A percentile compares a stretch with the other conserved stretches of the same genome.
Evolutionary conservation across 768 basidiomycete species (phyloP).

Genomic region (Obba rivulosa): DNA sequence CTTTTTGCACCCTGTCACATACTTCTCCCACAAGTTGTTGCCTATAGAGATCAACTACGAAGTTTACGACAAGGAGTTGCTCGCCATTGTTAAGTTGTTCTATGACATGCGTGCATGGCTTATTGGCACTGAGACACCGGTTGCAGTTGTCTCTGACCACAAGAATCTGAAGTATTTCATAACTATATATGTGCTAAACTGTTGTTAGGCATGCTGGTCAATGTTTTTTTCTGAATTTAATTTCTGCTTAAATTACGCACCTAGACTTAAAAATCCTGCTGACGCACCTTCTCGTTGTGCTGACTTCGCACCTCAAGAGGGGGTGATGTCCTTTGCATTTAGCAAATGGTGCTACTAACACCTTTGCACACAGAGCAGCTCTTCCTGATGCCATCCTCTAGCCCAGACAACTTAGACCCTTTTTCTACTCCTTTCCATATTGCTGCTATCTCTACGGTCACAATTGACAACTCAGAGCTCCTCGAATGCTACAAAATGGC

Average conservation of each 20-base stretch:
- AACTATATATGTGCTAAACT: slow-evolving; percentile 19
- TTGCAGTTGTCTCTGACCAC: slow-evolving; percentile 25
- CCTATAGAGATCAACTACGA: slow-evolving; percentile 25
- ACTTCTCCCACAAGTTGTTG: slow-evolving; percentile 5
- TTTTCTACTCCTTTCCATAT: not conserved
- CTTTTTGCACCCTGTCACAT: slow-evolving; percentile 8
- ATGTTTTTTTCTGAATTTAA: slow-evolving; percentile 13
- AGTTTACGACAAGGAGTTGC: slow-evolving; percentile 32
- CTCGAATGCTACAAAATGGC: slow-evolving; percentile 14
- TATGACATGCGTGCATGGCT: slow-evolving; percentile 23
- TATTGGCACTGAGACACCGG: slow-evolving; percentile 4
- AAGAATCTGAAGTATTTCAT: slow-evolving; percentile 27
- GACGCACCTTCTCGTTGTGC: too few relatives aligned
- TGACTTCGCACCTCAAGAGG: too few relatives aligned
- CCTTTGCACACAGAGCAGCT: slow-evolving; percentile 4
- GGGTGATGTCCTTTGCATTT: slow-evolving; percentile 2
- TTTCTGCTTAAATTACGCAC: slow-evolving; percentile 6
- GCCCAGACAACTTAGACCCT: slow-evolving; percentile 5
- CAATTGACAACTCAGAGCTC: slow-evolving; percentile 16
- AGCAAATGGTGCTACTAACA: slow-evolving; percentile 6
- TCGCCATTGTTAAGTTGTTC: slow-evolving; percentile 27
- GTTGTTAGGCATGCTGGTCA: slow-evolving; percentile 28
- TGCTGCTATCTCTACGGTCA: slow-evolving; percentile 15
- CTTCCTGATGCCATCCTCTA: slow-evolving; percentile 1
- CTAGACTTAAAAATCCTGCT: not conserved